These are phyloP conservation scores for Wickerhamiella sergipiensis DNA, from an alignment of 805 yeast species.

Conservation along the genomic window DNA sequence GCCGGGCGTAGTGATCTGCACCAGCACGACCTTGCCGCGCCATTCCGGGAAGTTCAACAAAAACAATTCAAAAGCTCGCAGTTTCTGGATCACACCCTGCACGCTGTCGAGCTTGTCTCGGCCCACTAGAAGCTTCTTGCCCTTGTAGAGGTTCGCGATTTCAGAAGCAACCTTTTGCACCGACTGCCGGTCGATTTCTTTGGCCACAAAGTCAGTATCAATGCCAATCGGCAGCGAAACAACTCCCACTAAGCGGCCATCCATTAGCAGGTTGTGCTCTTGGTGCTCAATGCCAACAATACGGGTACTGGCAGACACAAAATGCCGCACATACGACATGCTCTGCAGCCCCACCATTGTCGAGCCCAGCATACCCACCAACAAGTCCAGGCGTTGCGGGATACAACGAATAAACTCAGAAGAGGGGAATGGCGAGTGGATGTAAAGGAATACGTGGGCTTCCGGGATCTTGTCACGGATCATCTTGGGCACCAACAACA, in stretches of 20 bases:
- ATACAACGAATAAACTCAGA: constrained; percentile 86
- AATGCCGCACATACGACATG: constrained; percentile 77
- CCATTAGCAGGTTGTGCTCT: constrained; percentile 40
- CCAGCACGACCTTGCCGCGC: constrained; percentile 72
- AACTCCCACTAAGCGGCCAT: constrained; percentile 64
- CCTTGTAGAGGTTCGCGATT: constrained; percentile 34
- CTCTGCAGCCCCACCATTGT: constrained; percentile 79
- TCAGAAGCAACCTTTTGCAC: constrained; percentile 43
- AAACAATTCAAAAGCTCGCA: constrained; percentile 81
- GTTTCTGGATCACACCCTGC: constrained; percentile 85
- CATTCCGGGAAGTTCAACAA: constrained; percentile 86
- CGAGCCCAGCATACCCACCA: constrained; percentile 88
- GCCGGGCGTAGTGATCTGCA: constrained; percentile 84
- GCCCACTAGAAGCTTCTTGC: constrained; percentile 68
- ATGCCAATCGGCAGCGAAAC: constrained; percentile 82
- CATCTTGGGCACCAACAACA: constrained; percentile 69
- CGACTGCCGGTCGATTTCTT: constrained; percentile 37
- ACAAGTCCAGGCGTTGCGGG: constrained; percentile 64
- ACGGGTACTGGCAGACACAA: constrained; percentile 79
- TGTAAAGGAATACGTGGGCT: constrained; percentile 60
- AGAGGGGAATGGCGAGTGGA: constrained; percentile 91
- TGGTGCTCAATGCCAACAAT: constrained; percentile 60
- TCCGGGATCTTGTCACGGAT: constrained; percentile 64
- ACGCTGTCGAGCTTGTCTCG: constrained; percentile 87
- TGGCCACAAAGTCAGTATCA: constrained; percentile 54